These are phyloP conservation scores for Epichloe scottii DNA, from an alignment of 2,329 filamentous ascomycete species.

Conservation along the genomic window DNA sequence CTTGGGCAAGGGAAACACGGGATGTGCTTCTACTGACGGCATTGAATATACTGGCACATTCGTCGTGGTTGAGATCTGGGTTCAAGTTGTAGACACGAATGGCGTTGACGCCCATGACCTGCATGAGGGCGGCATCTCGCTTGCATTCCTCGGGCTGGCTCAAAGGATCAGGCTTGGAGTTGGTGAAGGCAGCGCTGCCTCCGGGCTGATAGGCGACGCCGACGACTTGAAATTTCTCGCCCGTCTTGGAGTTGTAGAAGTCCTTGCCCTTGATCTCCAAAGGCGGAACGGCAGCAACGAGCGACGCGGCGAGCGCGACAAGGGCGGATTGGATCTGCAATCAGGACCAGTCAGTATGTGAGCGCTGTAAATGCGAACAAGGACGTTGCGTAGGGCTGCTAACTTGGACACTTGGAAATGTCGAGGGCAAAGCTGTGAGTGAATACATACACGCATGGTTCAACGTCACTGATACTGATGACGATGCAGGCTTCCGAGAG, in stretches of 20 bases:
- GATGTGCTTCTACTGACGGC: constrained; percentile 23
- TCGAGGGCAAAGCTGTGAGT: not conserved
- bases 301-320: constrained; percentile 38
- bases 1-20: not conserved
- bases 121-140: constrained; percentile 54
- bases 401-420: not conserved
- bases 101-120: constrained; percentile 51
- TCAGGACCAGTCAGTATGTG: constrained; percentile 7
- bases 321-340: constrained; percentile 30
- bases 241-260: constrained; percentile 46
- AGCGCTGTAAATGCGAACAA: not conserved
- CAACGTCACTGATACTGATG: not conserved
- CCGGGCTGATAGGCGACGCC: constrained; percentile 60
- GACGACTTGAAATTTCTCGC: constrained; percentile 51
- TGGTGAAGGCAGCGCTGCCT: constrained; percentile 48
- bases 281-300: constrained; percentile 42
- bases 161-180: constrained; percentile 42
- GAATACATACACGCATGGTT: constrained; percentile 11
- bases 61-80: constrained; percentile 52
- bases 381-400: not conserved
- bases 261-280: constrained; percentile 44
- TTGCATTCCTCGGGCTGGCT: constrained; percentile 45
- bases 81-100: constrained; percentile 60
- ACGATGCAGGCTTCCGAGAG: not conserved
- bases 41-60: constrained; percentile 57